Conservation (phyloP, 1,284 basidiomycete genomes). For the Neolentinus lepideus region DNA sequence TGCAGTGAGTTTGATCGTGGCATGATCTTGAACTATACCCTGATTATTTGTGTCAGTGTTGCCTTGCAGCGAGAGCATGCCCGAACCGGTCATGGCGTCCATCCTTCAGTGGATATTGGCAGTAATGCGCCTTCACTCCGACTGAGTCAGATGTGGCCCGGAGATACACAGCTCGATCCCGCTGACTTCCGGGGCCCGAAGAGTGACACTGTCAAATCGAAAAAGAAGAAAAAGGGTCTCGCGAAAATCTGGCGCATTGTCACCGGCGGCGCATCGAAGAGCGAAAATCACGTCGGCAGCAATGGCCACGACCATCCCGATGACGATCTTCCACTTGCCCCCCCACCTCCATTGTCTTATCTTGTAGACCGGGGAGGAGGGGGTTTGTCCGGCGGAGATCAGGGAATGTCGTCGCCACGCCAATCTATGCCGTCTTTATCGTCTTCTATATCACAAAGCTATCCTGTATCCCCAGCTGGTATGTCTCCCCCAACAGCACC, state of each 20-base stretch:
- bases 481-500: conserved; percentile 66
- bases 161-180: conserved; percentile 23
- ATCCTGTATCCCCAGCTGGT: conserved; percentile 41
- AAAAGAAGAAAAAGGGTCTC: conserved; percentile 75
- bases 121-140: conserved; percentile 34
- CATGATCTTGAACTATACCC: conserved; percentile 5
- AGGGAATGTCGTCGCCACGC: conserved; percentile 32
- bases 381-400: conserved; percentile 25
- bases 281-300: conserved; percentile 19
- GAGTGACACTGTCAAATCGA: conserved; percentile 32
- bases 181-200: conserved; percentile 11
- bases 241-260: conserved; percentile 82
- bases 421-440: conserved; percentile 67
- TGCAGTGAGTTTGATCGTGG: conserved; percentile 66
- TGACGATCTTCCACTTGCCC: conserved; percentile 70
- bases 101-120: conserved; percentile 35
- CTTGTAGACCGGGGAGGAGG: conserved; percentile 54
- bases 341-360: conserved; percentile 81
- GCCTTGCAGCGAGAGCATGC: conserved; percentile 62
- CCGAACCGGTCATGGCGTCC: conserved; percentile 20
- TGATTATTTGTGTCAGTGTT: conserved; percentile 36
- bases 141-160: conserved; percentile 48
- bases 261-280: conserved; percentile 44
- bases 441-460: conserved; percentile 48
- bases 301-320: conserved; percentile 35